Evolutionary conservation across 768 basidiomycete genomes (phyloP), one percentile per base, ranked within the genome.

Genomic region (Amyloporia xantha): DNA sequence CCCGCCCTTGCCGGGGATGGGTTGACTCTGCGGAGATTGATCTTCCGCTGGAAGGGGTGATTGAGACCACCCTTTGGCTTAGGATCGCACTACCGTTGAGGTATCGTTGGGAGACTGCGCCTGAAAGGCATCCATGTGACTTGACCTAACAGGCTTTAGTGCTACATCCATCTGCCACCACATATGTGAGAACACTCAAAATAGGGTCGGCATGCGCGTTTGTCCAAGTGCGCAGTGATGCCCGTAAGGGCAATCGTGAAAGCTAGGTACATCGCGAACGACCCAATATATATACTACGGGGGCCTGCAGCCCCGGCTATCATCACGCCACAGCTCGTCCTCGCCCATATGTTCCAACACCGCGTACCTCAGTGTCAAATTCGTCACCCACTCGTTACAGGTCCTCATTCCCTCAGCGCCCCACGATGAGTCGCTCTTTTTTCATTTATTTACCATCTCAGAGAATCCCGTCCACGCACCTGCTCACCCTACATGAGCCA

Each of bases 341-440:
- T n/a, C n/a, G n/a, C n/a, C n/a, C n/a, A n/a, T n/a, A n/a, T n/a
- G n/a, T n/a, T n/a, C n/a, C n/a, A n/a, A n/a, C n/a, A n/a, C n/a
- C n/a, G n/a, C 73, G 69, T 44, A 77, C 69, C 47, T 79, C 74
- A 5, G 50, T 66, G 65, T 94, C 93, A 84, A 87, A 94, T 56
- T 93, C 89, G 37, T 87, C 82, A 41, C 84, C 74, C 11, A 88
- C 90, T n/a, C 75, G 70, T 35, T 74, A 71, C 10, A 96, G 72
- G 17, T 88, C 73, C 52, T 85, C 84, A 24, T 66, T 69, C 27
- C 70, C 76, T 90, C 90, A 93, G 43, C 83, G 79, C 7, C 82
- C 85, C 57, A 93, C 91, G 20, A 93, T 79, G n/a, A 10, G 69
- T 71, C 59, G 79, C 81, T 62, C 84, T 86, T 87, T 89, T 93